These are phyloP conservation scores for Wickerhamomyces queroliae DNA, from an alignment of 805 yeast species.

Conservation along the genomic window DNA sequence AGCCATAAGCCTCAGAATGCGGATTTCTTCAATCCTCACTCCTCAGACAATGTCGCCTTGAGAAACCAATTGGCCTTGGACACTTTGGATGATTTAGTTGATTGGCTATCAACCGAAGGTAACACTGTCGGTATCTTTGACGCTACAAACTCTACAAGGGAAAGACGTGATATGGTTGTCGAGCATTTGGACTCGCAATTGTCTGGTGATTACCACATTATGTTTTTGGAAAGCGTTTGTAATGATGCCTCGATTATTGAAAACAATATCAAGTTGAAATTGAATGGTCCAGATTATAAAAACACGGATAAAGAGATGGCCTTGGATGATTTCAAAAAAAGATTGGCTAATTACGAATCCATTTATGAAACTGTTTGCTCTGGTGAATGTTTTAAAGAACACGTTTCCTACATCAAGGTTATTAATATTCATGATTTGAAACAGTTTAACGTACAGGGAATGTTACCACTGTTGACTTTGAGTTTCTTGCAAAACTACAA, in stretches of 20 bases:
- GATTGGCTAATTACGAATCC: constrained; percentile 45
- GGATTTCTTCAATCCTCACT: constrained; percentile 33
- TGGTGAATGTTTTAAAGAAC: constrained; percentile 36
- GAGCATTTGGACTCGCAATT: constrained; percentile 27
- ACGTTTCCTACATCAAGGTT: constrained; percentile 55
- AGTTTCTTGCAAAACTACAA: constrained; percentile 16
- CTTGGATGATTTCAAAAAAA: constrained; percentile 31
- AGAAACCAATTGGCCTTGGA: constrained; percentile 42
- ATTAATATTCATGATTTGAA: constrained; percentile 54
- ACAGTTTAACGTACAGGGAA: constrained; percentile 44
- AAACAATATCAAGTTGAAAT: constrained; percentile 25
- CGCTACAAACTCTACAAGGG: constrained; percentile 44
- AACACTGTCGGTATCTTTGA: constrained; percentile 46
- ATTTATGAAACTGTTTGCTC: constrained; percentile 43
- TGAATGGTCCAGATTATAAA: constrained; percentile 27
- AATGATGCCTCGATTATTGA: constrained; percentile 21
- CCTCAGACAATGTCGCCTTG: constrained; percentile 27
- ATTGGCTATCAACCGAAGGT: constrained; percentile 25
- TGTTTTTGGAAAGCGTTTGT: constrained; percentile 34
- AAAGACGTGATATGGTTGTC: constrained; percentile 34
- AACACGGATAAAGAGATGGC: constrained; percentile 18
- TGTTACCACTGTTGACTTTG: constrained; percentile 13
- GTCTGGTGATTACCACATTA: constrained; percentile 29
- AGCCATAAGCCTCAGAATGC: constrained; percentile 10
- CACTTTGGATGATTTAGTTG: constrained; percentile 33